These are phyloP conservation scores for Plenodomus lindquistii DNA, from an alignment of 2,329 filamentous ascomycete genomes.

Conservation along the genomic window DNA sequence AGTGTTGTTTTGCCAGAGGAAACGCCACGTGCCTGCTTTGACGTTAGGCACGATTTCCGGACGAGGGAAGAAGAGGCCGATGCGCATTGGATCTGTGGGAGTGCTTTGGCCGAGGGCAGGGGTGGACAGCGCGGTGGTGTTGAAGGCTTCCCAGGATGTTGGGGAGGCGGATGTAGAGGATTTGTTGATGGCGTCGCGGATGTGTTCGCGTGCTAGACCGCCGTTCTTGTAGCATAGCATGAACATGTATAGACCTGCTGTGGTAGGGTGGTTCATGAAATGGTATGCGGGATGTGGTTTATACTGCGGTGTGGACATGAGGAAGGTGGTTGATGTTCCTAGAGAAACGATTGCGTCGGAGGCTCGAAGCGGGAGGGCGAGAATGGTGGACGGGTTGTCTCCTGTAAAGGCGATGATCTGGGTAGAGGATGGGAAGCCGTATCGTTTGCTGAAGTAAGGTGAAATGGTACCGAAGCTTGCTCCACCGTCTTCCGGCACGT, in stretches of 20 bases:
- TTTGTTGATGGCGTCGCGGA: slow-evolving; percentile 77
- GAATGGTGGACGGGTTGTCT: slow-evolving; percentile 94
- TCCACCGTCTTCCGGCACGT: slow-evolving; percentile 79
- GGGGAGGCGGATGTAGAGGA: slow-evolving; percentile 44
- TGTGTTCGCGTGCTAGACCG: slow-evolving; percentile 84
- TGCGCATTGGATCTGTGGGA: slow-evolving; percentile 66
- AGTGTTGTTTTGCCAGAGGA: slow-evolving; percentile 60
- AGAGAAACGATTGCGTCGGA: slow-evolving; percentile 93
- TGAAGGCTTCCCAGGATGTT: slow-evolving; percentile 78
- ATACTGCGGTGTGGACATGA: slow-evolving; percentile 95
- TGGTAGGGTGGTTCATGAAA: slow-evolving; percentile 98
- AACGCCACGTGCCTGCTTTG: slow-evolving; percentile 83
- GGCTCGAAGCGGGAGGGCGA: slow-evolving; percentile 82
- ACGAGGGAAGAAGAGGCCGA: slow-evolving; percentile 93
- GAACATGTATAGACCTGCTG: slow-evolving; percentile 93
- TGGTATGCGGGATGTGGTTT: slow-evolving; percentile 89
- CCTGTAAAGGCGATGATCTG: slow-evolving; percentile 86
- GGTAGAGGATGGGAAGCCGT: slow-evolving; percentile 76
- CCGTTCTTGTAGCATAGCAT: slow-evolving; percentile 99
- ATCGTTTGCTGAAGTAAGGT: slow-evolving; percentile 76
- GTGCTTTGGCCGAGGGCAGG: slow-evolving; percentile 67
- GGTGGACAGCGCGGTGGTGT: slow-evolving; percentile 69
- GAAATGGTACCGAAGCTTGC: slow-evolving; percentile 75
- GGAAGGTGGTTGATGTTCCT: slow-evolving; percentile 93
- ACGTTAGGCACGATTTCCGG: slow-evolving; percentile 96